A percentile compares a stretch with the other conserved stretches of the same genome.
These are phyloP conservation scores for Glarea lozoyensis DNA, from an alignment of 495 filamentous ascomycete species.

Conservation along the genomic window DNA sequence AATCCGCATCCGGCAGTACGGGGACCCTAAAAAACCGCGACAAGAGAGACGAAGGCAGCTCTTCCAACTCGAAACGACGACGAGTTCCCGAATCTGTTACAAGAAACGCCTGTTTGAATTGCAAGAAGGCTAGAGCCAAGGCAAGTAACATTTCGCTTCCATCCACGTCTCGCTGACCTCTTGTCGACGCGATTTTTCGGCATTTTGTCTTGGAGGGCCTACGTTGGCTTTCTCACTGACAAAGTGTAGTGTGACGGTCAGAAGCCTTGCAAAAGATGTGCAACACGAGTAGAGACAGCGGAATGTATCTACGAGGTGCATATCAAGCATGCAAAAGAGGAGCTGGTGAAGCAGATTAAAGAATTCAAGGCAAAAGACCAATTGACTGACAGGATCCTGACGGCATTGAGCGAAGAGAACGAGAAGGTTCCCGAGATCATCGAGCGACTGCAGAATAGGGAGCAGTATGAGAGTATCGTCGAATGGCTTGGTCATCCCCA, in stretches of 20 bases:
- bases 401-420: conserved; percentile 24
- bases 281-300: conserved; percentile 12
- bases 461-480: conserved; percentile 26
- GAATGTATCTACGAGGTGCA: conserved; percentile 22
- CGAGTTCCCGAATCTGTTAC: conserved; percentile 21
- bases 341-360: conserved; percentile 21
- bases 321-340: conserved; percentile 23
- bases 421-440: conserved; percentile 29
- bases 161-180: too few relatives aligned
- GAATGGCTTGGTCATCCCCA: conserved; percentile 25
- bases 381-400: conserved; percentile 24
- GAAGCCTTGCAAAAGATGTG: conserved; percentile 20
- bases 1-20: conserved; percentile 19
- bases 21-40: conserved; percentile 14
- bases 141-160: too few relatives aligned
- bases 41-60: conserved; percentile 9
- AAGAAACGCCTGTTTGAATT: conserved; percentile 20
- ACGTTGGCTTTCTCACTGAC: too few relatives aligned
- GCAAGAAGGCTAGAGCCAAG: conserved; percentile 23
- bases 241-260: conserved; percentile 18
- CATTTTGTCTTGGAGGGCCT: too few relatives aligned
- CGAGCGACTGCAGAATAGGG: conserved; percentile 22
- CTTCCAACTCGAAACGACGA: conserved; percentile 15
- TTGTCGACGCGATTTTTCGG: too few relatives aligned
- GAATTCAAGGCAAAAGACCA: conserved; percentile 20